These are phyloP conservation scores for Penicillium coprophilum DNA, from an alignment of 495 filamentous ascomycete genomes.

Conservation along the genomic window DNA sequence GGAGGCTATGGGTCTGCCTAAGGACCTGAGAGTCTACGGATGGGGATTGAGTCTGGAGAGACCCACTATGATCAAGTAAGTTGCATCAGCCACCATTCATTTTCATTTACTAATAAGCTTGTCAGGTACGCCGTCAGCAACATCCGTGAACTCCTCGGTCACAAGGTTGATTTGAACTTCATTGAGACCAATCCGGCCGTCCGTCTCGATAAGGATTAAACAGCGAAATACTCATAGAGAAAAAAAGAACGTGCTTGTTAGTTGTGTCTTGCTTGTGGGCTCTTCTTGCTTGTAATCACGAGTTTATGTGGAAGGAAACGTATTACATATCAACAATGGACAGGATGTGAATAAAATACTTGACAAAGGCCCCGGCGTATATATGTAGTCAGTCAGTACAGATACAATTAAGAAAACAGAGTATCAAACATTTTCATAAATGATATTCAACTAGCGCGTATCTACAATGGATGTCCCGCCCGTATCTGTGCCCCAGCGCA, in stretches of 20 bases:
- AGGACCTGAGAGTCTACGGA: conserved; percentile 84
- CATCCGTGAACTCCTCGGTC: conserved; percentile 81
- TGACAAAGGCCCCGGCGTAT: background rate
- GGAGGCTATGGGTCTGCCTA: conserved; percentile 83
- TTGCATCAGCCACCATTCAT: conserved; percentile 4
- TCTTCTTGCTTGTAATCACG: conserved; percentile 22
- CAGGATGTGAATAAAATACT: conserved; percentile 28
- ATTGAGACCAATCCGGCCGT: conserved; percentile 82
- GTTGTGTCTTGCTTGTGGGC: conserved; percentile 24
- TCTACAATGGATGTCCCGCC: conserved; percentile 64
- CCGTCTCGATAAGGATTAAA: conserved; percentile 71
- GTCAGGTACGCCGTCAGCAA: conserved; percentile 71
- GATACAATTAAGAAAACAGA: background rate
- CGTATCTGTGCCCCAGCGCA: conserved; percentile 93
- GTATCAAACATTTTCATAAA: background rate
- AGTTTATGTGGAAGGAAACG: conserved; percentile 28
- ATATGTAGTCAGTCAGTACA: background rate
- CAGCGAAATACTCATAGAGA: conserved; percentile 19
- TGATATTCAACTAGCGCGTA: background rate
- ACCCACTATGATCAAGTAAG: conserved; percentile 95
- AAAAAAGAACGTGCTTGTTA: conserved; percentile 23
- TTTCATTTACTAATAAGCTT: conserved; percentile 12
- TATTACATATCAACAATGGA: conserved; percentile 33
- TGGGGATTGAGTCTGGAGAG: conserved; percentile 89
- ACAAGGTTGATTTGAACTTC: conserved; percentile 80